These are phyloP conservation scores for Polyporus arcularius DNA, from an alignment of 768 basidiomycete species.

Conservation along the genomic window DNA sequence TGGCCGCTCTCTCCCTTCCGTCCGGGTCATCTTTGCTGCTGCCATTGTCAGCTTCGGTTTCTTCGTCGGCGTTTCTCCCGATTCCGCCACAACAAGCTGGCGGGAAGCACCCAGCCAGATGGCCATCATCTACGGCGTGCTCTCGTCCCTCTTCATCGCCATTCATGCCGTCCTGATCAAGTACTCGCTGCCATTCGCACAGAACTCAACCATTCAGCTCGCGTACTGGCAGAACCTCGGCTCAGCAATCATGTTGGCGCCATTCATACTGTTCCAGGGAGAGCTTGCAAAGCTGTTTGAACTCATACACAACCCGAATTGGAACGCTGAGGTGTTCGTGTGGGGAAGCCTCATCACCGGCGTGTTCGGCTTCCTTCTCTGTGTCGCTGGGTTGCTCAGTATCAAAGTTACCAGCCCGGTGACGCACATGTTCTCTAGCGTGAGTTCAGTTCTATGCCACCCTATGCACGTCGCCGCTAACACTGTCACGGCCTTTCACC, in stretches of 20 bases:
- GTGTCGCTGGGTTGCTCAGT: conserved; percentile 75
- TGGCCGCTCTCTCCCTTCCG: conserved; percentile 54
- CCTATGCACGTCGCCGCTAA: not conserved
- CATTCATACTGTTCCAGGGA: conserved; percentile 59
- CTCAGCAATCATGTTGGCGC: conserved; percentile 63
- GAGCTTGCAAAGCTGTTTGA: conserved; percentile 47
- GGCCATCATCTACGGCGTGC: conserved; percentile 66
- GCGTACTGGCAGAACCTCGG: conserved; percentile 81
- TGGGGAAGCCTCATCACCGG: conserved; percentile 73
- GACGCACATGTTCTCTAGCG: conserved; percentile 84
- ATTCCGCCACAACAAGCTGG: conserved; percentile 33
- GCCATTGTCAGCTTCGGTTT: conserved; percentile 72
- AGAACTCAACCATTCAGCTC: conserved; percentile 71
- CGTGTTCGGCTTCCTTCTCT: conserved; percentile 79
- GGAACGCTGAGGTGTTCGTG: conserved; percentile 56
- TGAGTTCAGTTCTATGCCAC: conserved; percentile 37
- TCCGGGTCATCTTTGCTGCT: conserved; percentile 58
- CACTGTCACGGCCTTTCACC: not conserved
- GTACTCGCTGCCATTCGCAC: conserved; percentile 62
- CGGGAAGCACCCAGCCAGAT: conserved; percentile 46
- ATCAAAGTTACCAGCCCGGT: conserved; percentile 84
- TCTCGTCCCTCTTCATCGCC: conserved; percentile 76
- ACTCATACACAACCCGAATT: conserved; percentile 41
- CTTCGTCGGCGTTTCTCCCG: conserved; percentile 71
- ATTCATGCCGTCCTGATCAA: conserved; percentile 78